Conservation (phyloP, 108 stramenopile genomes). For the Bacterosira constricta region DNA sequence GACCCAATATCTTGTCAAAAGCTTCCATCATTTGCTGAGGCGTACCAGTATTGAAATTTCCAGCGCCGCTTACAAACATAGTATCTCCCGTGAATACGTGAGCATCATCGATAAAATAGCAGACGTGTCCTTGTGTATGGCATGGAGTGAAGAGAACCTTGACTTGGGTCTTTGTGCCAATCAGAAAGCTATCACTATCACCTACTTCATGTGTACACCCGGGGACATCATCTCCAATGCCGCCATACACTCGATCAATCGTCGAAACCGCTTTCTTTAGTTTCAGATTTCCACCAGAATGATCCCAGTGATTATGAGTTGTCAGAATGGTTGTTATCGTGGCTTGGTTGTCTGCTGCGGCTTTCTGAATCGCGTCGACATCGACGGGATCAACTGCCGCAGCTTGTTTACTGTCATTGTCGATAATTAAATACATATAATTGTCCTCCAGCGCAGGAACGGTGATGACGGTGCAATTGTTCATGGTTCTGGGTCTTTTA, state of each 20-base stretch:
- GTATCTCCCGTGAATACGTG: conserved; percentile 79
- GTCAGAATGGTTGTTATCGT: conserved; percentile 60
- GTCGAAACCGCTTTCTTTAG: conserved; percentile 29
- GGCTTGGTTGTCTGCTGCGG: conserved; percentile 46
- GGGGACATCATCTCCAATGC: conserved; percentile 28
- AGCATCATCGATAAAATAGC: conserved; percentile 34
- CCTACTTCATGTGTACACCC: conserved; percentile 42
- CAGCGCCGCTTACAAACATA: conserved; percentile 73
- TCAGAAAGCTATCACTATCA: conserved; percentile 47
- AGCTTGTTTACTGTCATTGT: conserved; percentile 36
- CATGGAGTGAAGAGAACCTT: conserved; percentile 64
- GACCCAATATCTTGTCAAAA: conserved; percentile 41
- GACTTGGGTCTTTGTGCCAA: conserved; percentile 47
- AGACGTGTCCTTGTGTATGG: conserved; percentile 69
- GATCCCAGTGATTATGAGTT: conserved; percentile 83
- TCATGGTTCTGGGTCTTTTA: too few species aligned
- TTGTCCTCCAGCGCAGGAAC: conserved; percentile 50
- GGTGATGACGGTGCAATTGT: conserved; percentile 43
- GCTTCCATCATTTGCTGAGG: conserved; percentile 49
- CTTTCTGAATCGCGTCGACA: conserved; percentile 46
- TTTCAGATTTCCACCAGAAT: conserved; percentile 69
- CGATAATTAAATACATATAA: conserved; percentile 61
- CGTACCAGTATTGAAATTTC: conserved; percentile 56
- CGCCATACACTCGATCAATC: conserved; percentile 31
- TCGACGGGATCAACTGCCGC: conserved; percentile 75